Conservation (phyloP, 345 rosid species). For the Linum lewisii region DNA sequence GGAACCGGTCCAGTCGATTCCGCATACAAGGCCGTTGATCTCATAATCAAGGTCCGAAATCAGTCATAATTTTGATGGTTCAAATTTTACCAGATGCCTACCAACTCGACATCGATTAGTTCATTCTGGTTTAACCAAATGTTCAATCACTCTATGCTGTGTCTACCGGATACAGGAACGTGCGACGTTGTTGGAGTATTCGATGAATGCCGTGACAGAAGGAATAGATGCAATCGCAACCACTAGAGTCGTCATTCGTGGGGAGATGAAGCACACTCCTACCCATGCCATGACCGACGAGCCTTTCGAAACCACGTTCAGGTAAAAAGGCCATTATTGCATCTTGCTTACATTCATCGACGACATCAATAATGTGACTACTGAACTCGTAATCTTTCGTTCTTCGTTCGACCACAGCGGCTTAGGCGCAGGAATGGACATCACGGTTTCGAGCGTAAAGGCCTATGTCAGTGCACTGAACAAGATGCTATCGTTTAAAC, state of each 20-base stretch:
- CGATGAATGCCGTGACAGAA: slow-evolving; percentile 78
- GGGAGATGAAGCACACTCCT: slow-evolving; percentile 28
- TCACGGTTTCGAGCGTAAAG: slow-evolving; percentile 86
- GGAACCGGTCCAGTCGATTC: slow-evolving; percentile 97
- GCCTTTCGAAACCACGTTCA: slow-evolving; percentile 47
- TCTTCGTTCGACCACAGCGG: slow-evolving; percentile 36
- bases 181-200: slow-evolving; percentile 65
- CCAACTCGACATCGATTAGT: no score
- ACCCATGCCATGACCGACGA: slow-evolving; percentile 60
- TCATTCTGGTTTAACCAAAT: no score
- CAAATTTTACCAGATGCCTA: no score
- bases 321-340: no score
- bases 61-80: no score
- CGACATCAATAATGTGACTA: no score
- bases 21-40: slow-evolving; percentile 91
- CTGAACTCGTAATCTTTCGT: no score
- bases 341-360: no score
- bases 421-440: slow-evolving; percentile 74
- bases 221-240: slow-evolving; percentile 96
- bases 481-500: slow-evolving; percentile 73
- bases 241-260: slow-evolving; percentile 78
- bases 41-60: slow-evolving; percentile 83
- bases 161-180: slow-evolving; percentile 64
- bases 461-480: slow-evolving; percentile 78
- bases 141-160: no score